Evolutionary conservation across 148 eudicot genomes (phyloP).

Genomic region (Rhododendron williamsianum): DNA sequence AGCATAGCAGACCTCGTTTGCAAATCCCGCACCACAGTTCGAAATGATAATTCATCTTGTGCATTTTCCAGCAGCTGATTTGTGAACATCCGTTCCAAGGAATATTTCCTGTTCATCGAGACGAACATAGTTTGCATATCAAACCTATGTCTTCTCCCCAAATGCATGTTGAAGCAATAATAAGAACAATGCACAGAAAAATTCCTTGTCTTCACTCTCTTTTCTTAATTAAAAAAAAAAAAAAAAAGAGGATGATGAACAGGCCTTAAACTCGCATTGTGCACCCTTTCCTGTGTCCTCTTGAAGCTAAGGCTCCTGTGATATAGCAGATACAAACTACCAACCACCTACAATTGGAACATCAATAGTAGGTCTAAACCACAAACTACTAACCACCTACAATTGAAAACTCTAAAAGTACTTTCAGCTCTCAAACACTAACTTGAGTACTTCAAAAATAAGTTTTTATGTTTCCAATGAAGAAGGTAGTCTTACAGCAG

Average conservation of each 20-base stretch:
- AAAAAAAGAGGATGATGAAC: neutral
- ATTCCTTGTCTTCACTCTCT: neutral
- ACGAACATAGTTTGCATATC: conserved; percentile 8
- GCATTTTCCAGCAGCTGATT: conserved; percentile 73
- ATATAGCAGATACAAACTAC: neutral
- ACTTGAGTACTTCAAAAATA: neutral
- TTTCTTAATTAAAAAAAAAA: neutral
- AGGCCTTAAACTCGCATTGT: neutral
- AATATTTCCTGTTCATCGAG: conserved; percentile 51
- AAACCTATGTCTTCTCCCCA: neutral
- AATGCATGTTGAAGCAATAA: neutral
- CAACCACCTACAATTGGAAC: neutral
- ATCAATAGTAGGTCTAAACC: neutral
- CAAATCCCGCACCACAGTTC: conserved; percentile 71
- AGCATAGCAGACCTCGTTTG: conserved; percentile 45
- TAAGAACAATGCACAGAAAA: neutral
- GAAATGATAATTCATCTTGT: conserved; percentile 78
- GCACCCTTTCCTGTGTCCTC: neutral
- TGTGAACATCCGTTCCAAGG: conserved; percentile 85
- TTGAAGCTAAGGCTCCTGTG: neutral
- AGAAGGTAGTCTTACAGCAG: neutral
- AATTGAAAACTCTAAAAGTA: neutral
- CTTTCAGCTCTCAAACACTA: neutral
- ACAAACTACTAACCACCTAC: neutral
- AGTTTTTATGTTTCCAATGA: neutral